Conservation (phyloP, 495 filamentous ascomycete genomes). For the Daldinia loculata region DNA sequence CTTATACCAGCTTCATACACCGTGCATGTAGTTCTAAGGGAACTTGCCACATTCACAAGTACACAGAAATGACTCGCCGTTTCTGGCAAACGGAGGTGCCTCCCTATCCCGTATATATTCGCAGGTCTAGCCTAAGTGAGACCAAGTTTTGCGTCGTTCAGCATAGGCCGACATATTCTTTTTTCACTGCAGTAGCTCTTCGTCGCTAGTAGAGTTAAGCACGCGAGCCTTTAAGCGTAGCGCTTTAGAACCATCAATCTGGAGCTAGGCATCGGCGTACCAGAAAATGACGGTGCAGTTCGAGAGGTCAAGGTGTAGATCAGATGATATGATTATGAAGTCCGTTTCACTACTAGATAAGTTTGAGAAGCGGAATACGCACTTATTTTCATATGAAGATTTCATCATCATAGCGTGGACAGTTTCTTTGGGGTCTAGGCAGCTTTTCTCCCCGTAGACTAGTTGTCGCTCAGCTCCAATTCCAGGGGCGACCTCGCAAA, state of each 20-base stretch:
- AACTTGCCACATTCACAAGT: conserved; percentile 47
- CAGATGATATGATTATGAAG: neutral
- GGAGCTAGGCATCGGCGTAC: neutral
- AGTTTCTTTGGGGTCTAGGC: too few relatives aligned
- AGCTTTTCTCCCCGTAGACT: too few relatives aligned
- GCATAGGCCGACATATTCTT: neutral
- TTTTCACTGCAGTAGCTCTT: neutral
- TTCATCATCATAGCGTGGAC: too few relatives aligned
- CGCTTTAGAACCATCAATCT: neutral
- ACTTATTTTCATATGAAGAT: neutral
- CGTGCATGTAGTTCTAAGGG: conserved; percentile 40
- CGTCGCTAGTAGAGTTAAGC: neutral
- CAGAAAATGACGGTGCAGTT: neutral
- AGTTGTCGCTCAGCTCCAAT: too few relatives aligned
- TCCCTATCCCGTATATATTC: neutral
- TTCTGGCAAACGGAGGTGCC: too few relatives aligned
- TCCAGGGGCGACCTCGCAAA: too few relatives aligned
- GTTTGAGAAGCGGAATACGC: neutral
- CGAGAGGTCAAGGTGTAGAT: neutral
- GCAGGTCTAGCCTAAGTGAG: neutral
- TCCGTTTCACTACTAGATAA: neutral
- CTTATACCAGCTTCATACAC: conserved; percentile 36
- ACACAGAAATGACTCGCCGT: conserved; percentile 34
- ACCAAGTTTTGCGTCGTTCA: neutral
- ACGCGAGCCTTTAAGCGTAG: neutral